Conservation (phyloP, 495 filamentous ascomycete species). For the Neurospora sp. region DNA sequence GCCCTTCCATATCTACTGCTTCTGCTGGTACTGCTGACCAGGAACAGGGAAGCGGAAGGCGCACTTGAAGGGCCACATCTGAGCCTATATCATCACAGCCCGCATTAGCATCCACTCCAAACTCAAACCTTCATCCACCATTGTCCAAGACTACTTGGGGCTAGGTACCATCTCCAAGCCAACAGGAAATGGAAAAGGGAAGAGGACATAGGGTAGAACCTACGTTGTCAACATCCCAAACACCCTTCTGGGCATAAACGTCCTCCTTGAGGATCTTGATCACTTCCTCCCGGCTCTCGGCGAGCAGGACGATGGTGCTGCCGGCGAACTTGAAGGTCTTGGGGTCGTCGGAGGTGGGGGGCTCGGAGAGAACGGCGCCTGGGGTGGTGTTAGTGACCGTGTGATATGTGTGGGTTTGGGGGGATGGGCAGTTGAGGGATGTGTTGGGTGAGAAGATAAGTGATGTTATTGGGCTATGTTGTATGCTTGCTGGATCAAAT, state of each 20-base stretch:
- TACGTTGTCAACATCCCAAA: constrained; percentile 80
- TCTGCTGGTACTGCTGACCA: constrained; percentile 1
- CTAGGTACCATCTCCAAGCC: no score
- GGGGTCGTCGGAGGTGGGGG: constrained; percentile 51
- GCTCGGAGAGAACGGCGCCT: constrained; percentile 56
- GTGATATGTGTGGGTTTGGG: no score
- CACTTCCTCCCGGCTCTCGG: constrained; percentile 58
- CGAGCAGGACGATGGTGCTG: constrained; percentile 53
- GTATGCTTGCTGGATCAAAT: no score
- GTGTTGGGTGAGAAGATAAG: no score
- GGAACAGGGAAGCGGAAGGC: constrained; percentile 28
- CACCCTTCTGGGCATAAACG: constrained; percentile 54
- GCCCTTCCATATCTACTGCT: background rate
- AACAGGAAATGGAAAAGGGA: no score
- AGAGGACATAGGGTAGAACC: no score
- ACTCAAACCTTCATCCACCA: no score
- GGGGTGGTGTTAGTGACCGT: no score
- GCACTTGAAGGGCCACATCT: constrained; percentile 35
- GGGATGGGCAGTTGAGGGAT: no score
- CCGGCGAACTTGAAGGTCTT: constrained; percentile 53
- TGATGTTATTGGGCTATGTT: no score
- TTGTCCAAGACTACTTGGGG: no score
- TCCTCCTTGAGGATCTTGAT: constrained; percentile 57
- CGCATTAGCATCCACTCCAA: no score
- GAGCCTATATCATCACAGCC: constrained; percentile 19